These are phyloP conservation scores for Cercospora canescens DNA, from an alignment of 2,329 filamentous ascomycete species.

Conservation along the genomic window DNA sequence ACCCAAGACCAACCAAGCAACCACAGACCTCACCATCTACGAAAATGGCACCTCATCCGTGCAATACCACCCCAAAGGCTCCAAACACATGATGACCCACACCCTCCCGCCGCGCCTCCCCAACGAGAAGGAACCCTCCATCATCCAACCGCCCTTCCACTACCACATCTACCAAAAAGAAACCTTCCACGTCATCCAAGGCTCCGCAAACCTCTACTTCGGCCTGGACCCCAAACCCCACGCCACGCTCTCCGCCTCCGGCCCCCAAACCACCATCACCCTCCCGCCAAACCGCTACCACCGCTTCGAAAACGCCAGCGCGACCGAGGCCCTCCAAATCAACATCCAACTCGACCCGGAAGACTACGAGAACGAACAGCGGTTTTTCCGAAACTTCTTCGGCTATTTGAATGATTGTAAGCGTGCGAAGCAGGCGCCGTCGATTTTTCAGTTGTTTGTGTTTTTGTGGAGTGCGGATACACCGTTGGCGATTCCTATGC, in stretches of 20 bases:
- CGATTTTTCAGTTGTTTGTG: conserved; percentile 26
- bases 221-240: conserved; percentile 20
- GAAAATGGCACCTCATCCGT: conserved; percentile 26
- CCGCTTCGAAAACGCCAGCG: conserved; percentile 25
- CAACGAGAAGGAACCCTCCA: conserved; percentile 20
- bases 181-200: conserved; percentile 22
- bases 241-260: conserved; percentile 10
- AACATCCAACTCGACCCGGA: conserved; percentile 25
- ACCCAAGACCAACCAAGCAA: conserved; percentile 21
- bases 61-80: conserved; percentile 23
- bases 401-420: conserved; percentile 27
- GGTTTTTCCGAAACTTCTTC: conserved; percentile 28
- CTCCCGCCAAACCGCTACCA: conserved; percentile 24
- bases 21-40: conserved; percentile 21
- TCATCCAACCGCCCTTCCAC: conserved; percentile 27
- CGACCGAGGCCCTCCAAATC: conserved; percentile 19
- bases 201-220: conserved; percentile 24
- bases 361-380: conserved; percentile 26
- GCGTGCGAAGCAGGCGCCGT: conserved; percentile 15
- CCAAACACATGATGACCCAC: conserved; percentile 27
- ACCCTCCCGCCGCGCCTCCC: conserved; percentile 23
- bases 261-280: conserved; percentile 12
- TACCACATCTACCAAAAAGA: conserved; percentile 29
- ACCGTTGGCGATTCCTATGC: conserved; percentile 25
- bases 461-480: conserved; percentile 25